Conservation (phyloP, 257 asterid species). For the Nicotiana tomentosiformis region DNA sequence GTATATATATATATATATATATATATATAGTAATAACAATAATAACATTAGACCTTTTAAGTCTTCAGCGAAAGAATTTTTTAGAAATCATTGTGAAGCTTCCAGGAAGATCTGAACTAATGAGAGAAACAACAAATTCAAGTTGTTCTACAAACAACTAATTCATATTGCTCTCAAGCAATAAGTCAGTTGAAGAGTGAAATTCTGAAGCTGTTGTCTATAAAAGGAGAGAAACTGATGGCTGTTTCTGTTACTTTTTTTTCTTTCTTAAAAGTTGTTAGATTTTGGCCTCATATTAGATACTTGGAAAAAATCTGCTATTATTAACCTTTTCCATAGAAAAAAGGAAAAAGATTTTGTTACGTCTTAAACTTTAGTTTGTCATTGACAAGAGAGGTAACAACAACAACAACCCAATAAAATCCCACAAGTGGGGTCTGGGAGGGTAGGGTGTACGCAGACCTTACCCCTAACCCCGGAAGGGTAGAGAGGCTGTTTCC, state of each 20-base stretch:
- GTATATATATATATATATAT: no score
- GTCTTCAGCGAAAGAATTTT: background rate
- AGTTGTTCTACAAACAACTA: background rate
- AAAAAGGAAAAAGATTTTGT: no score
- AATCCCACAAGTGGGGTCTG: no score
- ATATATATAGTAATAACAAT: no score
- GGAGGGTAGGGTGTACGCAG: no score
- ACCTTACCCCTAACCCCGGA: no score
- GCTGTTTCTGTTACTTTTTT: background rate
- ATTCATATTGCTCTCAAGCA: background rate
- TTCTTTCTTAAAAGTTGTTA: background rate
- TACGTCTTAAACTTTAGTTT: background rate
- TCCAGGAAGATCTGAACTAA: background rate
- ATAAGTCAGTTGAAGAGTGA: background rate
- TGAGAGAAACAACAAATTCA: background rate
- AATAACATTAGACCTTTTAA: background rate
- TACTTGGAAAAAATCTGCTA: no score
- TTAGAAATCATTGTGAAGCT: background rate
- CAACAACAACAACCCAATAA: no score
- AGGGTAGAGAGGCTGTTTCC: no score
- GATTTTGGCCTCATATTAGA: background rate
- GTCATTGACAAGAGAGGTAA: background rate
- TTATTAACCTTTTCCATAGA: background rate
- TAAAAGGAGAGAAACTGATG: background rate
- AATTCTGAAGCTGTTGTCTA: background rate